A percentile compares a stretch with the other conserved stretches of the same genome.
Evolutionary conservation across 2,329 filamentous ascomycete genomes (phyloP).

Genomic region (Ceratocystis eucalypticola): DNA sequence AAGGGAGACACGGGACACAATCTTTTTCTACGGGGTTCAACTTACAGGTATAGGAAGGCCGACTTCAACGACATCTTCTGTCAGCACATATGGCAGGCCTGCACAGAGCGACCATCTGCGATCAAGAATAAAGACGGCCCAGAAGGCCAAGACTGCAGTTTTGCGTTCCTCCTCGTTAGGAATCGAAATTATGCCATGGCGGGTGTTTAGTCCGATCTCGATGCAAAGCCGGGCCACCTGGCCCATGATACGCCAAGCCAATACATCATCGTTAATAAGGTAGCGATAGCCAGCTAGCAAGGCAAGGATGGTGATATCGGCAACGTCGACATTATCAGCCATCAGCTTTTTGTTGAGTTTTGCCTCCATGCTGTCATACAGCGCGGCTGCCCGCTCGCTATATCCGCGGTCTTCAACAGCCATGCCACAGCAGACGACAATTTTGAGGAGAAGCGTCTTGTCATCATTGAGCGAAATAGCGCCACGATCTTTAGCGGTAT

Average conservation of each 20-base stretch:
- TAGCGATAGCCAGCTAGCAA: constrained; percentile 59
- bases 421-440: constrained; percentile 67
- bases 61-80: constrained; percentile 75
- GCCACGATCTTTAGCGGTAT: constrained; percentile 25
- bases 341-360: constrained; percentile 53
- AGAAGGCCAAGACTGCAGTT: constrained; percentile 61
- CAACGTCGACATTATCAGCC: constrained; percentile 37
- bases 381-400: constrained; percentile 55
- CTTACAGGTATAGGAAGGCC: constrained; percentile 65
- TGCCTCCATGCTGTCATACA: constrained; percentile 65
- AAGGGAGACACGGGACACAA: no score
- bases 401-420: constrained; percentile 67
- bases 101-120: constrained; percentile 82
- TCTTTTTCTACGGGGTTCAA: constrained; percentile 11
- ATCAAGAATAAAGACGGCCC: constrained; percentile 76
- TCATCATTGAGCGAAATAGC: constrained; percentile 34
- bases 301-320: constrained; percentile 37
- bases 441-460: constrained; percentile 59
- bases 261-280: constrained; percentile 68
- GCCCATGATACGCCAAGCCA: constrained; percentile 79
- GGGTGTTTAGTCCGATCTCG: constrained; percentile 70
- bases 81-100: constrained; percentile 70
- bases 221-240: constrained; percentile 67
- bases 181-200: constrained; percentile 58
- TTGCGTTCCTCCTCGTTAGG: constrained; percentile 53